Conservation (phyloP, 129 eudicot species). For the Pseudognaphalium luteoalbum region DNA sequence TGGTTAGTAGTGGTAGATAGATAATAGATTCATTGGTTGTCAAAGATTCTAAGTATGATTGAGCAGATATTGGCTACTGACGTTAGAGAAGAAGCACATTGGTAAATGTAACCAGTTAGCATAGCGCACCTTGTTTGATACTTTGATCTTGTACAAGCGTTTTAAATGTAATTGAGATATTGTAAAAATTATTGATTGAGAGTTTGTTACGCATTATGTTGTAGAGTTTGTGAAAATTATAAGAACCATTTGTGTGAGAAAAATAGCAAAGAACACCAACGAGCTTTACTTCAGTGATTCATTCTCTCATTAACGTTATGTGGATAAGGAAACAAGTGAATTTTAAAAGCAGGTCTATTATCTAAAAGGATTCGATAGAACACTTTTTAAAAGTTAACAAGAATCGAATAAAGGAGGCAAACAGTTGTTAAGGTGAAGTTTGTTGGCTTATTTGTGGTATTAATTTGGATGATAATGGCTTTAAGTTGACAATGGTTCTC, state of each 20-base stretch:
- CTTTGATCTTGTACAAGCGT: constrained; percentile 29
- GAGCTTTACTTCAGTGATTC: neutral
- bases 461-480: constrained; percentile 7
- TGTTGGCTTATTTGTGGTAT: constrained; percentile 4
- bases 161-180: constrained; percentile 29
- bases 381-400: neutral
- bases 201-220: constrained; percentile 13
- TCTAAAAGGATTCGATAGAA: neutral
- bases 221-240: neutral
- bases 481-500: neutral
- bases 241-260: neutral
- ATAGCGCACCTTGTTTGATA: constrained; percentile 6
- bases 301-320: neutral
- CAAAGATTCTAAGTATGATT: constrained; percentile 7
- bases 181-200: constrained; percentile 30
- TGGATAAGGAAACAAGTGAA: neutral
- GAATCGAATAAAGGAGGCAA: neutral
- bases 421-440: neutral
- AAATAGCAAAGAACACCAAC: neutral
- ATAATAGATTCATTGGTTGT: constrained; percentile 26
- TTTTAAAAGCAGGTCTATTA: neutral
- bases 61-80: constrained; percentile 17
- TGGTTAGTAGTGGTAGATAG: constrained; percentile 32
- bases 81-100: constrained; percentile 17
- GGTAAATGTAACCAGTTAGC: constrained; percentile 37